A percentile compares a stretch with the other conserved stretches of the same genome.
These are phyloP conservation scores for Physcomitrium patens DNA, from an alignment of 225 moss, liverwort and hornwort genomes.

Conservation along the genomic window DNA sequence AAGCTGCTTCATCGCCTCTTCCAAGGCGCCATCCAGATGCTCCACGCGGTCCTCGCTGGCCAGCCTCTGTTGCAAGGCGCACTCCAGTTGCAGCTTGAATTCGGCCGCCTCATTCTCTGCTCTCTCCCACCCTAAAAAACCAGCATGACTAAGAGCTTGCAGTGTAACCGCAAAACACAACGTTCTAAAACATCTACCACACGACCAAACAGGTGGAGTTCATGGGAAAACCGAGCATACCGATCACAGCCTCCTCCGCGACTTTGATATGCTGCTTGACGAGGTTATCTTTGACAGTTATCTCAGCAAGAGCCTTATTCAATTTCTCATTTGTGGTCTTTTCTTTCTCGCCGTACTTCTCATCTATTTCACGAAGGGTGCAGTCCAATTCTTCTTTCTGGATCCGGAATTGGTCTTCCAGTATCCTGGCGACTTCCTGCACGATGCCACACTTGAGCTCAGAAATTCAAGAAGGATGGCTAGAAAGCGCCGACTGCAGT, in stretches of 20 bases:
- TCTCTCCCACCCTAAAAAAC: constrained; percentile 76
- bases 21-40: constrained; percentile 79
- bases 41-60: constrained; percentile 77
- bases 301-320: constrained; percentile 42
- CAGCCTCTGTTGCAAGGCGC: constrained; percentile 57
- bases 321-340: constrained; percentile 33
- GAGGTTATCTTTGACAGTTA: constrained; percentile 49
- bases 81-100: constrained; percentile 65
- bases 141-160: not conserved
- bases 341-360: constrained; percentile 35
- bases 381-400: constrained; percentile 39
- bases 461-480: constrained; percentile 2
- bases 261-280: constrained; percentile 63
- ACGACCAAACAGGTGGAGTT: not conserved
- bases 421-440: constrained; percentile 55
- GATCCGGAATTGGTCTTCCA: constrained; percentile 46
- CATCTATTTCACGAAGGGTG: constrained; percentile 36
- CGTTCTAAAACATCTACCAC: not conserved
- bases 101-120: constrained; percentile 67
- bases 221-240: constrained; percentile 33
- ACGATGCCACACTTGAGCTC: constrained; percentile 13
- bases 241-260: constrained; percentile 83
- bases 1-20: constrained; percentile 83
- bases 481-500: not conserved
- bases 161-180: not conserved